A percentile compares a stretch with the other conserved stretches of the same genome.
phyloP scores from a whole-genome alignment of 148 eudicot genomes.

The Nyssa sinensis region DNA sequence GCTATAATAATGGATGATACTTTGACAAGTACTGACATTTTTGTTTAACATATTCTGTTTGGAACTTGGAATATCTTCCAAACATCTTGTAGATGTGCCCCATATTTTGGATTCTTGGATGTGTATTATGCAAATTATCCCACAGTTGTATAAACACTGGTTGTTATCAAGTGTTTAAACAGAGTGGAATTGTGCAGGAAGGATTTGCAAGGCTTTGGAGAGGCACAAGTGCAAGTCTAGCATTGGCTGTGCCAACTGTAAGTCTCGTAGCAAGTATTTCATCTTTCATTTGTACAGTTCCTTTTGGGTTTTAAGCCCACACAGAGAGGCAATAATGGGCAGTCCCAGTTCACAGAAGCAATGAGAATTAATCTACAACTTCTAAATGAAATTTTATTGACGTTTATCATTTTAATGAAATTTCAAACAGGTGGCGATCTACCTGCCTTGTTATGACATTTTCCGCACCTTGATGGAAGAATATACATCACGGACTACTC shows the following conservation, averaged over 20 bases:
- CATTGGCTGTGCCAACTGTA: conserved; percentile 85
- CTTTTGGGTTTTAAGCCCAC: not conserved
- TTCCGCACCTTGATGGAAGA: conserved; percentile 64
- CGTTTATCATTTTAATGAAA: not conserved
- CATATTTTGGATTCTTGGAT: no score
- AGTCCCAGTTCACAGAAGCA: no score
- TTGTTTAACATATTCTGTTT: not conserved
- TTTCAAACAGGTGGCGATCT: conserved; percentile 68
- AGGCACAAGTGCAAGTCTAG: conserved; percentile 92
- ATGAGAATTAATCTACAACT: not conserved
- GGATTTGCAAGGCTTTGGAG: conserved; percentile 85
- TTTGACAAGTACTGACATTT: not conserved
- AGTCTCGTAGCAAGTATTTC: conserved; percentile 24
- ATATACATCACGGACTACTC: conserved; percentile 39
- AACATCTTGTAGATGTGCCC: no score
- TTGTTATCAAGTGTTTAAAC: conserved; percentile 24
- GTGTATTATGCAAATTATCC: no score
- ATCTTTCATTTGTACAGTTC: no score
- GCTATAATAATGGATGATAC: not conserved
- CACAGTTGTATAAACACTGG: not conserved
- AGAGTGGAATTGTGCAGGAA: conserved; percentile 67
- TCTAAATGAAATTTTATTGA: not conserved
- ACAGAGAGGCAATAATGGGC: not conserved
- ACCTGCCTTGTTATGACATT: conserved; percentile 84
- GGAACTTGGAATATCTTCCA: no score